Percentiles rank a stretch among this genome's conserved stretches.
Evolutionary conservation across 1,284 basidiomycete genomes (phyloP).

Genomic region (Papiliotrema flavescens): DNA sequence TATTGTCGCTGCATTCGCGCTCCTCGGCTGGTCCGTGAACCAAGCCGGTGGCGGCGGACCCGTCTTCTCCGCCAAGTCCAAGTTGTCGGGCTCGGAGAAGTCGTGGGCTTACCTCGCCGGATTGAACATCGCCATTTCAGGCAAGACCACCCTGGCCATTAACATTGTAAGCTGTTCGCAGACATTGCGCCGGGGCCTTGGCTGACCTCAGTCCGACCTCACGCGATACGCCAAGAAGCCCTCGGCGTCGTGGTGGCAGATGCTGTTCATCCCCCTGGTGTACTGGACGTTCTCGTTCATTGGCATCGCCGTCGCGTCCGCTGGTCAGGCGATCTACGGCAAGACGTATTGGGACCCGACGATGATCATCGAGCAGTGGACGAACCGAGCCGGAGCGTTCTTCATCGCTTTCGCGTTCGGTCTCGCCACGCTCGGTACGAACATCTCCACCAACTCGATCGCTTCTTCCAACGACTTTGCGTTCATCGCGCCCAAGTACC

Average conservation of each 20-base stretch:
- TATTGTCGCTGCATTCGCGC: constrained; percentile 61
- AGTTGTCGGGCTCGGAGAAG: constrained; percentile 18
- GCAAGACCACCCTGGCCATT: constrained; percentile 47
- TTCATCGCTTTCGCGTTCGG: constrained; percentile 67
- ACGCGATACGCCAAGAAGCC: constrained; percentile 47
- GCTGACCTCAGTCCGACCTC: constrained; percentile 51
- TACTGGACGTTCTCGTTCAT: constrained; percentile 43
- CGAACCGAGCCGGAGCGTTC: constrained; percentile 65
- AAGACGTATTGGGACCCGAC: constrained; percentile 53
- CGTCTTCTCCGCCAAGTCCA: constrained; percentile 48
- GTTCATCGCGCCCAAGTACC: constrained; percentile 55
- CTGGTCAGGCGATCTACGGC: constrained; percentile 40
- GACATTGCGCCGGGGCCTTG: constrained; percentile 12
- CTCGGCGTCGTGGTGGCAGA: constrained; percentile 31
- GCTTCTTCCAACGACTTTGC: constrained; percentile 75
- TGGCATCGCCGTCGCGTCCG: constrained; percentile 54
- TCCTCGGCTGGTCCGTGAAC: constrained; percentile 57
- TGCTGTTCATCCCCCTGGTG: constrained; percentile 39
- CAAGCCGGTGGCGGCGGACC: constrained; percentile 57
- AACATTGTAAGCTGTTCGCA: constrained; percentile 28
- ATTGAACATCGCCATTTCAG: constrained; percentile 64
- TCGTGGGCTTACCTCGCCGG: constrained; percentile 71
- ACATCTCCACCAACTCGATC: constrained; percentile 65
- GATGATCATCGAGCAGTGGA: constrained; percentile 55
- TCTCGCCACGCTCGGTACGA: constrained; percentile 67